Evolutionary conservation across 2,329 filamentous ascomycete genomes (phyloP), one percentile per base, ranked within the genome.

Genomic region (Fusarium lateritium): DNA sequence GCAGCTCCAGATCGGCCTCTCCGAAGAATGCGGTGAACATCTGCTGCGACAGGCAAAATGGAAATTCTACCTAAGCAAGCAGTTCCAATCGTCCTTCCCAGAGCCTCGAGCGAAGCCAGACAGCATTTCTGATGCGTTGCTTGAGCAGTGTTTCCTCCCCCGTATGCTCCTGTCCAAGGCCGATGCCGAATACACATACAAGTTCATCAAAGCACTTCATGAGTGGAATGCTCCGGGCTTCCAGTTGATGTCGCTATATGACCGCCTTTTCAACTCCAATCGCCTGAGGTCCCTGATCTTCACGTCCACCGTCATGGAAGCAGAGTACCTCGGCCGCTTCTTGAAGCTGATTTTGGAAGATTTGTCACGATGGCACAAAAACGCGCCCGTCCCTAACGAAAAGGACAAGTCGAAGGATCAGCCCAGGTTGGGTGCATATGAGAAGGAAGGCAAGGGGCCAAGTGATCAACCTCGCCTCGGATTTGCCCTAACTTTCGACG

Each of bases 71-170:
- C 81, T 98, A 45, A 88, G 88, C 54, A 90, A 90, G 67, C 92
- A 95, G 74, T 94, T 94, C 76, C 84, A 89, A 69, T 81, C 86
- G 56, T 98, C 94, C 89, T 98, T 98, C 77, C 86, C 86, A 6
- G 85, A 87, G 11, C 85, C 89, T 68, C 85, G 88, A 62, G 83
- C 86, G 22, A 92, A 90, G 73, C 82, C 86, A 39, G 89, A 92
- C 60, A 83, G 83, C 9, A 84, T 97, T 6, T 92, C 95, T 53
- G 89, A 94, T 72, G 86, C 88, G 5, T 82, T 99, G 19, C 86
- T 99, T 11, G 94, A 98, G 79, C 91, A 97, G 73, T 99, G 96
- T 77, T 90, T 99, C 70, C 80, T 98, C n/a, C 96, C 96, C 11
- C 91, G 96, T 42, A 85, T 97, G 19, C 86, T 96, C 26, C 84